phyloP scores from a whole-genome alignment of 371 early-diverging fungal genomes.

The Nematocida minor region DNA sequence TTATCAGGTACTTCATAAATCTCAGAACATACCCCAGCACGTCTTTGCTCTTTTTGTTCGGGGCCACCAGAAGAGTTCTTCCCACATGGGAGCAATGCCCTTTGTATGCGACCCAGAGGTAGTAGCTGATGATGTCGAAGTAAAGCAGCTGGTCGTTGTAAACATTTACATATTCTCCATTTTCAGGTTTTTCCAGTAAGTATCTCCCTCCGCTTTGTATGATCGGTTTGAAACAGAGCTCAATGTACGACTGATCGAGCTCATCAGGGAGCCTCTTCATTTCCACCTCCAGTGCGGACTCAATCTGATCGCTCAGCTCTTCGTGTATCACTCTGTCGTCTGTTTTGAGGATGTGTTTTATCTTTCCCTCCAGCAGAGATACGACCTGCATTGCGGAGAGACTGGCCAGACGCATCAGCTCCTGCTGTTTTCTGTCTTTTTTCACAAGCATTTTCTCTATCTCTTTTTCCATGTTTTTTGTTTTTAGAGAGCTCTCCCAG shows the following conservation, averaged over 20 bases:
- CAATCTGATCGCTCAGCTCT: conserved; percentile 72
- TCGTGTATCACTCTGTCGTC: conserved; percentile 78
- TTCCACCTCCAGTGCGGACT: conserved; percentile 69
- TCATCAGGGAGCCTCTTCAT: conserved; percentile 71
- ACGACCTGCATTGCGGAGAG: neutral
- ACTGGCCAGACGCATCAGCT: neutral
- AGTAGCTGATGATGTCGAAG: conserved; percentile 44
- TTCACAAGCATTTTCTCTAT: conserved; percentile 45
- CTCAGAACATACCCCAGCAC: neutral
- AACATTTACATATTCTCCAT: conserved; percentile 36
- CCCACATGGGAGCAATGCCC: conserved; percentile 63
- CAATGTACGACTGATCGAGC: conserved; percentile 66
- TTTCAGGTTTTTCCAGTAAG: conserved; percentile 67
- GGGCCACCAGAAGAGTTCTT: conserved; percentile 54
- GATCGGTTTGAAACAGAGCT: conserved; percentile 86
- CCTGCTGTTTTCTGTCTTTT: conserved; percentile 52
- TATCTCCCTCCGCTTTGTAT: conserved; percentile 88
- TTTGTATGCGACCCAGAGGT: conserved; percentile 61
- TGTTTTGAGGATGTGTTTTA: conserved; percentile 70
- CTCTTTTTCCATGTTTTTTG: conserved; percentile 42
- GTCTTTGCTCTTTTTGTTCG: conserved; percentile 44
- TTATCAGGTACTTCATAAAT: conserved; percentile 9
- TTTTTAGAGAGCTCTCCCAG: conserved; percentile 27
- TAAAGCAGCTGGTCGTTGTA: conserved; percentile 45
- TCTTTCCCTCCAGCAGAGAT: conserved; percentile 21